Percentiles rank a stretch among this genome's conserved stretches.
phyloP scores from a whole-genome alignment of 1,284 basidiomycete genomes.

The Anthracocystis walkeri region DNA sequence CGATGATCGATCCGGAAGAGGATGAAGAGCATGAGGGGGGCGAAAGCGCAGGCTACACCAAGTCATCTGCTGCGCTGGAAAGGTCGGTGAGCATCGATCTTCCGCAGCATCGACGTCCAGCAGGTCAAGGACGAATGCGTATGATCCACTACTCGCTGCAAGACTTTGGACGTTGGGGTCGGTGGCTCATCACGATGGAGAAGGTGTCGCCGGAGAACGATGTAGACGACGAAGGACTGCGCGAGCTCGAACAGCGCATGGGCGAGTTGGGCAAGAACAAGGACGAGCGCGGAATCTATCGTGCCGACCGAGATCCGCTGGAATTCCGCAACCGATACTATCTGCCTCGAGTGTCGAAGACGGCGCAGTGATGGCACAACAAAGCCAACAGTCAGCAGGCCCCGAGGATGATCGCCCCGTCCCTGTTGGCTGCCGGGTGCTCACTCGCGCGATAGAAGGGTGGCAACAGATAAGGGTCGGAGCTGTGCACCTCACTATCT shows the following conservation, averaged over 20 bases:
- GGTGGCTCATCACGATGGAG: conserved; percentile 71
- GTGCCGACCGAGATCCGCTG: conserved; percentile 51
- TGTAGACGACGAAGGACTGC: conserved; percentile 34
- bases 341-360: conserved; percentile 27
- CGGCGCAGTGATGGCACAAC: conserved; percentile 6
- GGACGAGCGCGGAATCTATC: conserved; percentile 43
- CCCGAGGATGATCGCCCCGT: no score
- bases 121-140: conserved; percentile 49
- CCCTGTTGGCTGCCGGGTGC: no score
- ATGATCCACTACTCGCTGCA: conserved; percentile 86
- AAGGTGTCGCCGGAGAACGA: conserved; percentile 51
- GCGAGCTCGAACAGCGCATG: conserved; percentile 40
- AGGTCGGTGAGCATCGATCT: conserved; percentile 76
- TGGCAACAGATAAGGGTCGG: no score
- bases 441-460: no score
- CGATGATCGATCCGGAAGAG: conserved; percentile 56
- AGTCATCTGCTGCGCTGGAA: conserved; percentile 37
- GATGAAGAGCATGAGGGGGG: conserved; percentile 43
- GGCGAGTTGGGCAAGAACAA: conserved; percentile 45
- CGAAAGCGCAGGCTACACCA: conserved; percentile 73
- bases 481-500: no score
- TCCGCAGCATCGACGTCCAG: conserved; percentile 42
- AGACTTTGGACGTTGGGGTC: conserved; percentile 94
- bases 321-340: conserved; percentile 62
- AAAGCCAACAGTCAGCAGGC: neutral